A percentile compares a stretch with the other conserved stretches of the same genome.
Conservation (phyloP, 2,329 filamentous ascomycete genomes). For the Lachnellula arida region DNA sequence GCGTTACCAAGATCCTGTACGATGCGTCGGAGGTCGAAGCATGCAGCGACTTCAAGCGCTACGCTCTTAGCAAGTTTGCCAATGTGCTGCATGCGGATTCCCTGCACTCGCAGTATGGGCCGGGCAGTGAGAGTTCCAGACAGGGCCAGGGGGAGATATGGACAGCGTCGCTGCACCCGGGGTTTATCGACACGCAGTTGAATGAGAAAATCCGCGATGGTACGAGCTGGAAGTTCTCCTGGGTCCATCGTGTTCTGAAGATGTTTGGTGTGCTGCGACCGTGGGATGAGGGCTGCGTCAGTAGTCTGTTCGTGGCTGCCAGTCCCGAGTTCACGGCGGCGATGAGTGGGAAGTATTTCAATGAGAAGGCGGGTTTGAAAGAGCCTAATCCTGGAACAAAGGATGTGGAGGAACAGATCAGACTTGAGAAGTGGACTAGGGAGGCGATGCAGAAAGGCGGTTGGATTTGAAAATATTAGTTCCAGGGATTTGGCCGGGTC, state of each 20-base stretch:
- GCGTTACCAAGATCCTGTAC: conserved; percentile 10
- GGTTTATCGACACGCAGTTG: conserved; percentile 16
- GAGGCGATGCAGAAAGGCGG: conserved; percentile 13
- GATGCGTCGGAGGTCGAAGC: conserved; percentile 5
- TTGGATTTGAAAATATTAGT: conserved; percentile 6
- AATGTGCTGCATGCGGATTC: conserved; percentile 18
- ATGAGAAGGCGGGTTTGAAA: conserved; percentile 5
- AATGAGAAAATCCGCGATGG: conserved; percentile 10
- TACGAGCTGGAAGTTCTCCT: conserved; percentile 8
- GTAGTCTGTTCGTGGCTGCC: conserved; percentile 13
- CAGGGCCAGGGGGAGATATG: conserved; percentile 16
- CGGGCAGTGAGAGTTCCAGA: conserved; percentile 7
- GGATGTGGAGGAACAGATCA: conserved; percentile 5
- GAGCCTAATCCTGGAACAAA: conserved; percentile 5
- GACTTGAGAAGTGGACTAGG: conserved; percentile 15
- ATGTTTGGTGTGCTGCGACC: conserved; percentile 10
- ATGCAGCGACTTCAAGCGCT: conserved; percentile 3
- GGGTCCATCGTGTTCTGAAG: conserved; percentile 8
- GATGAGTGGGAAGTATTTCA: conserved; percentile 18
- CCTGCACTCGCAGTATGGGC: conserved; percentile 15
- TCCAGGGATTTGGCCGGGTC: background rate
- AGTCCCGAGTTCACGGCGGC: conserved; percentile 13
- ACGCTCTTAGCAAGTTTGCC: conserved; percentile 18
- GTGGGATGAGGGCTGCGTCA: conserved; percentile 12
- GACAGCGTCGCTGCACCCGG: conserved; percentile 14